Conservation (phyloP, 441 rosid species). For the Populus hybrid region DNA sequence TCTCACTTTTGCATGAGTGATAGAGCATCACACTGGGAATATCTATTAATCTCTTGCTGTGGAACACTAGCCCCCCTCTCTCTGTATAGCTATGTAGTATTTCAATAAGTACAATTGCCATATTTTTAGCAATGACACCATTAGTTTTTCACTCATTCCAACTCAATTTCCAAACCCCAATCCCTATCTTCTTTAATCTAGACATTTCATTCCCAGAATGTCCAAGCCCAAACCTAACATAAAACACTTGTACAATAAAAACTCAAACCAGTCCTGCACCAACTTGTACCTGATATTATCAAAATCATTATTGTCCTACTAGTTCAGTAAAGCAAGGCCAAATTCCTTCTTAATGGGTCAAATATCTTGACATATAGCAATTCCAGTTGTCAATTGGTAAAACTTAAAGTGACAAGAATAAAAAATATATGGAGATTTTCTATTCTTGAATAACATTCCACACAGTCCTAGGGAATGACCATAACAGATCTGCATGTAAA, state of each 20-base stretch:
- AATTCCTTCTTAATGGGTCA: background rate
- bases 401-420: too few species aligned
- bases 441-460: background rate
- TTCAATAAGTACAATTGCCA: background rate
- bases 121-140: background rate
- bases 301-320: too few species aligned
- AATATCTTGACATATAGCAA: background rate
- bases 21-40: background rate
- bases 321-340: background rate
- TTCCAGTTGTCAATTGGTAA: background rate
- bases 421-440: background rate
- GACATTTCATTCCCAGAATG: background rate
- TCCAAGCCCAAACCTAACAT: background rate
- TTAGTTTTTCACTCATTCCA: background rate
- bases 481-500: background rate
- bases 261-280: background rate
- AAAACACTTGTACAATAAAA: background rate
- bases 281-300: background rate
- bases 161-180: background rate
- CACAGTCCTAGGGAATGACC: background rate
- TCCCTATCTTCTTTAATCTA: background rate
- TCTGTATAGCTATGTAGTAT: too few species aligned
- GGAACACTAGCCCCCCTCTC: background rate
- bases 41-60: background rate
- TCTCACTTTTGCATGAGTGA: background rate